phyloP scores from a whole-genome alignment of 116 monocot species.

The Posidonia oceanica region DNA sequence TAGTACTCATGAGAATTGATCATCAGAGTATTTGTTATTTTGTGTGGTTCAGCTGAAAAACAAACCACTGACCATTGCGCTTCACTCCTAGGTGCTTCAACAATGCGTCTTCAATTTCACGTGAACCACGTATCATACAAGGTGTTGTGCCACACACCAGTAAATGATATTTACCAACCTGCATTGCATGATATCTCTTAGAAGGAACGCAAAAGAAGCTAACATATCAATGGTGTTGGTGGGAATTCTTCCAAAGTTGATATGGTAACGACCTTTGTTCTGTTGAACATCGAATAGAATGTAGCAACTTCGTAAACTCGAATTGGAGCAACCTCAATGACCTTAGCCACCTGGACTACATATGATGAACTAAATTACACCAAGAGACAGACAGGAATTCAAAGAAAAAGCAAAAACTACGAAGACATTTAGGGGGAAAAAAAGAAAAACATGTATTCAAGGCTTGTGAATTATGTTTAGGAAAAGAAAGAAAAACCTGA shows the following conservation, averaged over 20 bases:
- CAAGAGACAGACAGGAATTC: no score
- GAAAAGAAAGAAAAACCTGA: no score
- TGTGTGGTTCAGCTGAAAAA: no score
- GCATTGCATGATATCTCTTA: background rate
- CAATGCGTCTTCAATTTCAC: constrained; percentile 82
- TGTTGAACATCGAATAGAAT: constrained; percentile 97
- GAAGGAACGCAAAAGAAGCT: background rate
- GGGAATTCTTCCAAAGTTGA: background rate
- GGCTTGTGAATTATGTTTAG: no score
- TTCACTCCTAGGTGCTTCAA: constrained; percentile 88
- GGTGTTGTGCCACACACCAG: constrained; percentile 95
- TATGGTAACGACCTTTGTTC: constrained; percentile 33
- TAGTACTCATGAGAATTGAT: no score
- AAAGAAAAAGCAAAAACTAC: no score
- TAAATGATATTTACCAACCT: constrained; percentile 97
- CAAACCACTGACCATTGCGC: constrained; percentile 47
- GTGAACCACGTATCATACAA: constrained; percentile 97
- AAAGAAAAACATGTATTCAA: no score
- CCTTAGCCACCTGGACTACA: constrained; percentile 61
- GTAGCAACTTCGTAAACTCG: constrained; percentile 96
- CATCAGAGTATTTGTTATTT: no score
- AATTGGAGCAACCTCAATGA: constrained; percentile 88
- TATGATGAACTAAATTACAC: background rate
- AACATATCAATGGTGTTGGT: background rate
- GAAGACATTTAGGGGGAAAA: no score